Conservation (phyloP, 106 monocot genomes). For the Phalaenopsis equestris region DNA sequence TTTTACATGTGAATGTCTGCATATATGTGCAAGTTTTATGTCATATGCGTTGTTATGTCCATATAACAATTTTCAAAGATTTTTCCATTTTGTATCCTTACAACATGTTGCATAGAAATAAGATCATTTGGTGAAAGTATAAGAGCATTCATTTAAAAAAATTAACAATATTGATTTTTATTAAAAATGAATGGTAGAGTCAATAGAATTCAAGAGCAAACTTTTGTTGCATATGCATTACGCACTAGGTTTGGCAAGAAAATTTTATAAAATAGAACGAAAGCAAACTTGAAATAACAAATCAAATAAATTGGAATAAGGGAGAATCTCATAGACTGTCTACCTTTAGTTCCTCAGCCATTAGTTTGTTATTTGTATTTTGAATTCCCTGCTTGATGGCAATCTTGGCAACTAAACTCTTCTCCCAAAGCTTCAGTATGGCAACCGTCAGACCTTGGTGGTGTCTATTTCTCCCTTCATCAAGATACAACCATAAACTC, state of each 20-base stretch:
- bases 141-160: neutral
- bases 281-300: neutral
- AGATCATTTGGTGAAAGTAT: neutral
- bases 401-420: slow-evolving; percentile 90
- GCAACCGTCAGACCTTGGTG: slow-evolving; percentile 94
- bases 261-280: neutral
- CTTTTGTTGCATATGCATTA: neutral
- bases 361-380: slow-evolving; percentile 96
- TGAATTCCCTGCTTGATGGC: slow-evolving; percentile 92
- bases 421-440: slow-evolving; percentile 92
- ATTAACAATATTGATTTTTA: neutral
- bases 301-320: neutral
- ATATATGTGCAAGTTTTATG: neutral
- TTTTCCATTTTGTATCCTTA: neutral
- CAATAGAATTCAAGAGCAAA: neutral
- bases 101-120: neutral
- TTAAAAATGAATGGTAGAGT: neutral
- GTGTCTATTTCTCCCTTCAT: slow-evolving; percentile 88
- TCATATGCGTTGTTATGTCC: neutral
- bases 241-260: neutral
- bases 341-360: slow-evolving; percentile 98
- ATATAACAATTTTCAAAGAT: neutral
- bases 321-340: neutral
- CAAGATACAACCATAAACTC: slow-evolving; percentile 10
- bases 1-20: neutral